These are phyloP conservation scores for Ascosphaera aggregata DNA, from an alignment of 2,329 filamentous ascomycete species.

Conservation along the genomic window DNA sequence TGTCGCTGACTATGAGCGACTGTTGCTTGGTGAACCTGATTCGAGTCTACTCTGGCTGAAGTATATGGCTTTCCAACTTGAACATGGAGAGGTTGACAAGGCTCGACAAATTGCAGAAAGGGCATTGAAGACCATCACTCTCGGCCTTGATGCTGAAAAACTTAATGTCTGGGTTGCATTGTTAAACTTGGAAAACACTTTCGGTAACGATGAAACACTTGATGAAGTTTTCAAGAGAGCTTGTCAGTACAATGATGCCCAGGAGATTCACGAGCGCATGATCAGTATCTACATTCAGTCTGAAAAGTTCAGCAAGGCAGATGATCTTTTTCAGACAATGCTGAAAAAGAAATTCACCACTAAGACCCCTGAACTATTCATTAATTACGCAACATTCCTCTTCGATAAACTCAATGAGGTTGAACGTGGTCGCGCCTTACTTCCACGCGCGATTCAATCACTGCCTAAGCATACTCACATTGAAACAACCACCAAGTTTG, in stretches of 20 bases:
- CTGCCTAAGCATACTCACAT: conserved; percentile 47
- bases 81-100: conserved; percentile 69
- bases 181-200: conserved; percentile 82
- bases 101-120: conserved; percentile 78
- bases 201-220: conserved; percentile 59
- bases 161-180: conserved; percentile 87
- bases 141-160: conserved; percentile 78
- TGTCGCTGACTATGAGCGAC: conserved; percentile 75
- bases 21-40: conserved; percentile 77
- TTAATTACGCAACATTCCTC: conserved; percentile 87
- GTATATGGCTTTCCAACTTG: conserved; percentile 98
- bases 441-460: conserved; percentile 65
- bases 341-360: conserved; percentile 70
- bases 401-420: conserved; percentile 48
- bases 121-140: conserved; percentile 74
- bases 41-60: conserved; percentile 85
- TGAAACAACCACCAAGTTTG: conserved; percentile 66
- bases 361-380: conserved; percentile 58
- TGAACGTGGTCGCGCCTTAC: conserved; percentile 51
- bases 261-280: conserved; percentile 72
- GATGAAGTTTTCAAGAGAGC: conserved; percentile 79
- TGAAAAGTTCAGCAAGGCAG: conserved; percentile 64
- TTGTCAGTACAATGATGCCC: conserved; percentile 78
- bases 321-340: conserved; percentile 65
- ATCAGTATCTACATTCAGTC: conserved; percentile 91